Conservation (phyloP, 2,329 filamentous ascomycete species). For the Stagonosporopsis vannaccii region DNA sequence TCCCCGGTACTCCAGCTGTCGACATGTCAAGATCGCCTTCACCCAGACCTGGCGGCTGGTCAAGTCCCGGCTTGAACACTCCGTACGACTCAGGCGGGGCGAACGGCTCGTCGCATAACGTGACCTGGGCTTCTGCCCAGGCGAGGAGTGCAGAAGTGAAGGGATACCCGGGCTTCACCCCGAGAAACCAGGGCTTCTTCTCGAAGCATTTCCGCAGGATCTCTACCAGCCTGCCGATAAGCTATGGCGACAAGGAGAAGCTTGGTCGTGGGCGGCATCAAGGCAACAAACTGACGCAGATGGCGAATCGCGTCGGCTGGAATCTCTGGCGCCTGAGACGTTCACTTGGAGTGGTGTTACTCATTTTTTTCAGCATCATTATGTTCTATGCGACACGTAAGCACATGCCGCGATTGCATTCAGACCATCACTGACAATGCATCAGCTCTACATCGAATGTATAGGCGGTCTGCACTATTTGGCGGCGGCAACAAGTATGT, state of each 20-base stretch:
- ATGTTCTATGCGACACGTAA: slow-evolving; percentile 77
- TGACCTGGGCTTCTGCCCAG: slow-evolving; percentile 85
- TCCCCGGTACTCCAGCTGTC: slow-evolving; percentile 48
- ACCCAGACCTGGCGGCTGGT: slow-evolving; percentile 86
- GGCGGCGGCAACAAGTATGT: slow-evolving; percentile 93
- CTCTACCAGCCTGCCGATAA: slow-evolving; percentile 77
- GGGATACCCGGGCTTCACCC: slow-evolving; percentile 80
- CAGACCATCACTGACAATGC: slow-evolving; percentile 16
- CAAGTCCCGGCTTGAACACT: slow-evolving; percentile 79
- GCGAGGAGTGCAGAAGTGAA: slow-evolving; percentile 76
- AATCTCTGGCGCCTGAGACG: slow-evolving; percentile 72
- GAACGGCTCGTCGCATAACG: slow-evolving; percentile 59
- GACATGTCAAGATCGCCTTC: slow-evolving; percentile 88
- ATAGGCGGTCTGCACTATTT: slow-evolving; percentile 74
- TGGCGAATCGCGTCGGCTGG: slow-evolving; percentile 50
- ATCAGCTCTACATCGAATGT: slow-evolving; percentile 65
- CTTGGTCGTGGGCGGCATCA: slow-evolving; percentile 62
- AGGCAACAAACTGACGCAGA: slow-evolving; percentile 44
- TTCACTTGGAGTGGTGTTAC: slow-evolving; percentile 65
- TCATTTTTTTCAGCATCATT: slow-evolving; percentile 67
- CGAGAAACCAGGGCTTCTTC: slow-evolving; percentile 86
- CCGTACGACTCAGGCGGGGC: slow-evolving; percentile 68
- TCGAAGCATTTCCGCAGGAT: slow-evolving; percentile 81
- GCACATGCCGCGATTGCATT: slow-evolving; percentile 48
- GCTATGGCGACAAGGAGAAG: slow-evolving; percentile 81